Percentiles rank a stretch among this genome's conserved stretches.
These are phyloP conservation scores for Marasmius tenuissimus DNA, from an alignment of 1,284 basidiomycete genomes.

Conservation along the genomic window DNA sequence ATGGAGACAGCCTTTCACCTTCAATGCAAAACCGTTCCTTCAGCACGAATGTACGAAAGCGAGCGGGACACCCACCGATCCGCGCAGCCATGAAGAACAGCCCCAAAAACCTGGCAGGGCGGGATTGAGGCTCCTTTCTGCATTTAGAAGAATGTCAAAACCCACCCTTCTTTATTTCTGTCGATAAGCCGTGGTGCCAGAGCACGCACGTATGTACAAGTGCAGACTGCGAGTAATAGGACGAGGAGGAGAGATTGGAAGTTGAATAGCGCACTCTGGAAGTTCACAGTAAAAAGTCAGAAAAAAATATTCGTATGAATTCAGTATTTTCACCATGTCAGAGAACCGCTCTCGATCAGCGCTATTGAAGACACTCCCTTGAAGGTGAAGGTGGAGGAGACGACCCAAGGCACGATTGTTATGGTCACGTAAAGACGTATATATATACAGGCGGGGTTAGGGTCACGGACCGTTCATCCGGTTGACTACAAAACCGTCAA, in stretches of 20 bases:
- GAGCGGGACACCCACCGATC: slow-evolving; percentile 62
- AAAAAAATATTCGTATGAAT: neutral
- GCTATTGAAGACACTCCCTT: too few relatives aligned
- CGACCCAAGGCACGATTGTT: too few relatives aligned
- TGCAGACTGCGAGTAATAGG: slow-evolving; percentile 92
- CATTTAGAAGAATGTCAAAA: slow-evolving; percentile 13
- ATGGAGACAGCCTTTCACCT: slow-evolving; percentile 84
- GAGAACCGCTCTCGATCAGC: too few relatives aligned
- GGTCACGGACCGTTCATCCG: too few relatives aligned
- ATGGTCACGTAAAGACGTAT: too few relatives aligned
- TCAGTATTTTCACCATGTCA: too few relatives aligned
- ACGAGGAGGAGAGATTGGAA: slow-evolving; percentile 95
- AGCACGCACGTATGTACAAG: slow-evolving; percentile 93
- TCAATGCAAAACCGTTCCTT: neutral
- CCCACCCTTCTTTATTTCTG: slow-evolving; percentile 92
- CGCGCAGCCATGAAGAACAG: slow-evolving; percentile 93
- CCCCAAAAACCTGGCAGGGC: slow-evolving; percentile 70
- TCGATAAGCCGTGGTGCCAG: slow-evolving; percentile 90
- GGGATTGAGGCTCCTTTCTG: neutral
- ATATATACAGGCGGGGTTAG: too few relatives aligned
- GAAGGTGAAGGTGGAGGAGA: too few relatives aligned
- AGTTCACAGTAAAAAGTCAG: neutral
- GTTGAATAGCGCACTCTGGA: slow-evolving; percentile 85
- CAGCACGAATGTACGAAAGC: neutral
- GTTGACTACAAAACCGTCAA: too few relatives aligned